Evolutionary conservation across 2,329 filamentous ascomycete species (phyloP), one percentile per base, ranked within the genome.

Genomic region (Plenodomus tracheiphilus): DNA sequence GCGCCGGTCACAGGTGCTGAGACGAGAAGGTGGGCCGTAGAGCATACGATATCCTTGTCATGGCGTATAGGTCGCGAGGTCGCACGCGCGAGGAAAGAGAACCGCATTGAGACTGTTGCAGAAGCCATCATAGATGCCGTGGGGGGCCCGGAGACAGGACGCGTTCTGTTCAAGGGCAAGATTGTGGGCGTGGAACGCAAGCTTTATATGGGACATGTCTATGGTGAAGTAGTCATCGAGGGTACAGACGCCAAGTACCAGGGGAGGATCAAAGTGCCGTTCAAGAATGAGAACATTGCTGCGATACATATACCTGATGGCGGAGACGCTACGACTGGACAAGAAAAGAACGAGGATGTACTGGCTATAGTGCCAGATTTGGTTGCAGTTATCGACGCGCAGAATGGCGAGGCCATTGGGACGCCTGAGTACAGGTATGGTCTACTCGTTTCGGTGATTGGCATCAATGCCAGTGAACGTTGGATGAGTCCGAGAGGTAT

Each of bases 261-360:
- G 6, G 83, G 83, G 0, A 72, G 66, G 22, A 70, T 87, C 63
- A 85, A 82, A 62, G 85, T 89, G 41, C 85, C 85, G 0, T 88
- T 88, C 75, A 88, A 88, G 72, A 89, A 89, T 66, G 85, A 89
- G 63, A 89, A 88, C 59, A 85, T 89, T 38, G 81, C 81, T n/a
- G 85, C 81, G 50, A 69, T 58, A 50, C 69, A 46, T 43, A 59
- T 57, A 61, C 71, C 57, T 11, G 61, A 67, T 6, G 54, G 47
- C 3, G 41, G 51, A 15, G 59, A 61, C 2, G 62, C 53, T 41
- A 54, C 59, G 37, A 59, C 62, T 8, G 65, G 65, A 1, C 61
- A 70, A 41, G 67, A 71, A 41, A 64, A 63, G 35, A 71, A 68
- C 34, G 72, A 74, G 42, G 70, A 69, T 18, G 72, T 78, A 7